Conservation (phyloP, 345 rosid genomes). For the Gossypium anomalum region DNA sequence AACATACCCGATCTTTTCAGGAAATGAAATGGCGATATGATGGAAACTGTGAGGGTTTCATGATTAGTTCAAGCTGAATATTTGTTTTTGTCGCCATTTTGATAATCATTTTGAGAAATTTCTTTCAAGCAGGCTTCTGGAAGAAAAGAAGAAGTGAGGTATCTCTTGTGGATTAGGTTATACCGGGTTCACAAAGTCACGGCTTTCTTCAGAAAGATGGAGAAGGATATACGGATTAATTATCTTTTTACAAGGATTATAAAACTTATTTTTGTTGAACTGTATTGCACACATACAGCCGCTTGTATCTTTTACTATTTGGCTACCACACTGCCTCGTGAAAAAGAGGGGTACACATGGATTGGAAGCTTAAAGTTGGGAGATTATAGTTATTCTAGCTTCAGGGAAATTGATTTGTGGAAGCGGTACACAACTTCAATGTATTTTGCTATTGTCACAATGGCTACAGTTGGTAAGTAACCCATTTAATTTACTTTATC, state of each 20-base stretch:
- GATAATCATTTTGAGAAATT: slow-evolving; percentile 3
- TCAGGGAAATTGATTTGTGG: slow-evolving; percentile 74
- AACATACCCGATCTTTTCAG: background rate
- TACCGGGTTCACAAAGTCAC: slow-evolving; percentile 57
- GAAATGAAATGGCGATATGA: background rate
- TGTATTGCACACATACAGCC: slow-evolving; percentile 84
- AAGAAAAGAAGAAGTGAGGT: slow-evolving; percentile 60
- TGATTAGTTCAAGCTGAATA: background rate
- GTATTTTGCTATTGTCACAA: slow-evolving; percentile 81
- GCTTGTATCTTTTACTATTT: slow-evolving; percentile 85
- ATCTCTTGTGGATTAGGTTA: slow-evolving; percentile 71
- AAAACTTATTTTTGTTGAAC: slow-evolving; percentile 68
- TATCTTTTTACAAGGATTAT: slow-evolving; percentile 69
- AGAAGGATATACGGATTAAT: slow-evolving; percentile 73
- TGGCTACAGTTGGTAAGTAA: slow-evolving; percentile 83
- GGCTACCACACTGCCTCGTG: slow-evolving; percentile 69
- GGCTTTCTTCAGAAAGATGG: slow-evolving; percentile 51
- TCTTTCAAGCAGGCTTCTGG: slow-evolving; percentile 46
- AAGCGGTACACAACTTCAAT: slow-evolving; percentile 73
- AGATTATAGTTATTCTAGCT: slow-evolving; percentile 61
- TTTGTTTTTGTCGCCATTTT: background rate
- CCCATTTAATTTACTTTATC: slow-evolving; percentile 5
- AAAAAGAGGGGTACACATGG: slow-evolving; percentile 78
- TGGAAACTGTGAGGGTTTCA: background rate
- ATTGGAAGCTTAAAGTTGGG: slow-evolving; percentile 85